Conservation (phyloP, 1,284 basidiomycete species). For the Violaceomyces palustris region DNA sequence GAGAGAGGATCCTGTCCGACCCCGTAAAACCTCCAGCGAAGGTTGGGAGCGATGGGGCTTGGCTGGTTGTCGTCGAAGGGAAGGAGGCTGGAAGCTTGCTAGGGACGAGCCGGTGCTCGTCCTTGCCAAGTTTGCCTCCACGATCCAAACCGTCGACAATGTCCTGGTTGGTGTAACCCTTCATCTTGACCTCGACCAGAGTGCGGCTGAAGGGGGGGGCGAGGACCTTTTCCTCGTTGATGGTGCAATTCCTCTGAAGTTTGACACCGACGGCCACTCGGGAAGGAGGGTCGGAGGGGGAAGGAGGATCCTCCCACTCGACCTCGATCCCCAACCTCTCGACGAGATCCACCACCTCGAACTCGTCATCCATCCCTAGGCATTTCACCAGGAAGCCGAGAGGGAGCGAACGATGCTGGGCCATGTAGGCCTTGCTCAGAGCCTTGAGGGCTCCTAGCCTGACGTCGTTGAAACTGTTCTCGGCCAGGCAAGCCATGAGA, state of each 20-base stretch:
- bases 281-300: conserved; percentile 11
- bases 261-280: conserved; percentile 12
- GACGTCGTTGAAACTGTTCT: conserved; percentile 58
- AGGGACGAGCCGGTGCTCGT: not conserved
- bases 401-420: conserved; percentile 47
- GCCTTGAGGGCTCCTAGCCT: conserved; percentile 58
- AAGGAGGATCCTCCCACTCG: conserved; percentile 27
- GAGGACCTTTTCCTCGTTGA: conserved; percentile 56
- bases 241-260: conserved; percentile 54
- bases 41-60: too few species aligned
- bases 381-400: conserved; percentile 17
- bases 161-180: conserved; percentile 62
- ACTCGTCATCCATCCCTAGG: conserved; percentile 33
- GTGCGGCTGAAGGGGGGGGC: conserved; percentile 55
- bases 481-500: conserved; percentile 58
- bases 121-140: not conserved
- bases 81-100: not conserved
- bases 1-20: too few species aligned
- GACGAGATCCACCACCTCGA: conserved; percentile 41
- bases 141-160: conserved; percentile 67
- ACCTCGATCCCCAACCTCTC: conserved; percentile 52
- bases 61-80: not conserved
- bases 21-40: too few species aligned
- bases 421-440: conserved; percentile 56
- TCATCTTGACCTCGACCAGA: conserved; percentile 71